phyloP scores from a whole-genome alignment of 495 filamentous ascomycete genomes.

The Podospora pseudocomata region DNA sequence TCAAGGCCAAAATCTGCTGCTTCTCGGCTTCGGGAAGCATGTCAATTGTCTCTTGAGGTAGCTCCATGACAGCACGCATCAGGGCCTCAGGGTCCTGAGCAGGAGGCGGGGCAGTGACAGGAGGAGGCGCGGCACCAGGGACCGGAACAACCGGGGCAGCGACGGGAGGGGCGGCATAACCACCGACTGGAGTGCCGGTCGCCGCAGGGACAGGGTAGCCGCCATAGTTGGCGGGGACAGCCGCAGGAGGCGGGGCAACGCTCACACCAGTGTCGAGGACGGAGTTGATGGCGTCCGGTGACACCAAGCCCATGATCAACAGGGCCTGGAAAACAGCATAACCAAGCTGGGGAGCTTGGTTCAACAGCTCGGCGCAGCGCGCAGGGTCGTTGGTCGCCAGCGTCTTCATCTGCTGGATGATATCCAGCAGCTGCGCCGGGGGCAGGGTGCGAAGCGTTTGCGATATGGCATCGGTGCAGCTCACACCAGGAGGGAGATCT shows the following conservation, averaged over 20 bases:
- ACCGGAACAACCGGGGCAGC: conserved; percentile 31
- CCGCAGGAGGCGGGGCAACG: conserved; percentile 22
- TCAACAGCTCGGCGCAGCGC: conserved; percentile 81
- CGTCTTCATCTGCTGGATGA: conserved; percentile 90
- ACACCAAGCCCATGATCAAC: conserved; percentile 88
- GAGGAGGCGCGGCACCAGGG: conserved; percentile 7
- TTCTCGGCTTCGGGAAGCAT: conserved; percentile 67
- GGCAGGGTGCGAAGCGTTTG: conserved; percentile 81
- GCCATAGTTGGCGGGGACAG: conserved; percentile 19
- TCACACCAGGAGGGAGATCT: conserved; percentile 74
- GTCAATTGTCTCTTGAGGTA: conserved; percentile 74
- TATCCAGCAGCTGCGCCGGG: conserved; percentile 86
- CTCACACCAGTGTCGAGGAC: conserved; percentile 40
- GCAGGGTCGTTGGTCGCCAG: conserved; percentile 74
- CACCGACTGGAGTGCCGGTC: conserved; percentile 44
- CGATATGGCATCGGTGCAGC: conserved; percentile 85
- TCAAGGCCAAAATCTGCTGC: conserved; percentile 69
- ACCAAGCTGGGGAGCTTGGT: conserved; percentile 85
- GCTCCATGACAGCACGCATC: conserved; percentile 68
- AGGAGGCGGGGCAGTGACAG: conserved; percentile 40
- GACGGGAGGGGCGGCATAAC: conserved; percentile 40
- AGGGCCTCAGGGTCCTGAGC: conserved; percentile 59
- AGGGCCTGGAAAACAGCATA: conserved; percentile 96
- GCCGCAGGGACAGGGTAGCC: conserved; percentile 60
- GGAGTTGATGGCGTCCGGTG: conserved; percentile 51